Conservation (phyloP, 2,329 filamentous ascomycete species). For the Coniochaeta sp. region DNA sequence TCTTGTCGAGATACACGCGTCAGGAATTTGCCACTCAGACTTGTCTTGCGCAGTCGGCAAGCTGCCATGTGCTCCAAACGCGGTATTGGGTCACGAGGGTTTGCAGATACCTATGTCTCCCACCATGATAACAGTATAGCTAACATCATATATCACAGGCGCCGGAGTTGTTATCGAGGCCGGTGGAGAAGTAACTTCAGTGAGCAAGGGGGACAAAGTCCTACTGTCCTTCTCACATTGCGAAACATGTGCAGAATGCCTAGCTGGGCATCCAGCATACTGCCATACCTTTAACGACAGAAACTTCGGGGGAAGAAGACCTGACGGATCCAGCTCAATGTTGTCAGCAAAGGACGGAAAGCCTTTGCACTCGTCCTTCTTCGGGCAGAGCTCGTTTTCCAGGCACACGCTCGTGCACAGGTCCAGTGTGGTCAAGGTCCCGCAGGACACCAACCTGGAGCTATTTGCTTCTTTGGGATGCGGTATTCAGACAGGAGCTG, state of each 20-base stretch:
- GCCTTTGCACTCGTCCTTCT: constrained; percentile 18
- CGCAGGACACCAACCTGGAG: constrained; percentile 16
- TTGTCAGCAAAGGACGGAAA: neutral
- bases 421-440: constrained; percentile 21
- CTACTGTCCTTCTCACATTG: constrained; percentile 36
- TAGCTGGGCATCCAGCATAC: constrained; percentile 15
- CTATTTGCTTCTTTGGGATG: constrained; percentile 26
- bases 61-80: constrained; percentile 22
- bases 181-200: constrained; percentile 37
- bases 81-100: constrained; percentile 17
- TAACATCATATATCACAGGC: constrained; percentile 5
- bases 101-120: neutral
- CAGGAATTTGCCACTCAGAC: constrained; percentile 26
- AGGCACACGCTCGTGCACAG: constrained; percentile 19
- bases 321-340: constrained; percentile 7
- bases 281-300: constrained; percentile 15
- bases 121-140: neutral
- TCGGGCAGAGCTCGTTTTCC: constrained; percentile 26
- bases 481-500: constrained; percentile 28
- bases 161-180: constrained; percentile 12
- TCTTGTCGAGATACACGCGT: constrained; percentile 23
- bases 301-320: constrained; percentile 17
- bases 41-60: constrained; percentile 25
- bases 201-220: constrained; percentile 45
- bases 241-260: constrained; percentile 14